Base-by-base conservation (phyloP, 1,284 basidiomycete species). In the Termitomyces sp. region DNA sequence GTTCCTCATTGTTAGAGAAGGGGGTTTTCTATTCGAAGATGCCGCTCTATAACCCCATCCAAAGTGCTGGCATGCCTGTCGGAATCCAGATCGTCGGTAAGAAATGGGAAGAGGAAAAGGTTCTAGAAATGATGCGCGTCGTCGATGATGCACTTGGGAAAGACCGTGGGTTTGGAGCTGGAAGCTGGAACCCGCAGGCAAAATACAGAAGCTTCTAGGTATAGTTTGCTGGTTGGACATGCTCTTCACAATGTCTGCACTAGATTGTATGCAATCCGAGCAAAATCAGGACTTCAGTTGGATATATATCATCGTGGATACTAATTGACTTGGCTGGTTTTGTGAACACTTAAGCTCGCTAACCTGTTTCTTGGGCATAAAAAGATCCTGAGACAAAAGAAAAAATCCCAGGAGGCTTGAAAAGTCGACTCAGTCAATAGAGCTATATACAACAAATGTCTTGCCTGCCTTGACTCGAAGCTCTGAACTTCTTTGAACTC, bases 21-120 rank as follows among this genome's bases (percentile, higher is more conserved):
- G 70, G 72, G 24, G 68, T 92, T n/a, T 92, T 86, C 65, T 62
- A 68, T 0, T 73, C 71, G 6, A 72, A 75, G 33, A 70, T 70
- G 3, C 67, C 77, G 1, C 69, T 81, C 19, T 97, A 96, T 63
- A 77, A 94, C 64, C 81, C 88, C 1, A 71, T 78, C 19, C 77
- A 75, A 64, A 90, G 89, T 83, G 72, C 80, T 21, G 92, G 92
- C 0, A 77, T 97, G 67, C 92, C 93, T 0, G 81, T 96, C 0
- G 88, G 83, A 1, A 79, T 97, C 41, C 94, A 97, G 70, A 67
- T 95, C 21, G 86, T 90, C 0, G 90, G 89, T 0, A 80, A 75
- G 64, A 80, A 76, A 58, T 92, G 84, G 81, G 87, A 94, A 63
- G 94, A 96, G 50, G 94, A 95, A 73, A 91, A 90, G 68, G 84